Base-by-base conservation (phyloP, 306 rosid genomes). In the Abrus pulchellus region DNA sequence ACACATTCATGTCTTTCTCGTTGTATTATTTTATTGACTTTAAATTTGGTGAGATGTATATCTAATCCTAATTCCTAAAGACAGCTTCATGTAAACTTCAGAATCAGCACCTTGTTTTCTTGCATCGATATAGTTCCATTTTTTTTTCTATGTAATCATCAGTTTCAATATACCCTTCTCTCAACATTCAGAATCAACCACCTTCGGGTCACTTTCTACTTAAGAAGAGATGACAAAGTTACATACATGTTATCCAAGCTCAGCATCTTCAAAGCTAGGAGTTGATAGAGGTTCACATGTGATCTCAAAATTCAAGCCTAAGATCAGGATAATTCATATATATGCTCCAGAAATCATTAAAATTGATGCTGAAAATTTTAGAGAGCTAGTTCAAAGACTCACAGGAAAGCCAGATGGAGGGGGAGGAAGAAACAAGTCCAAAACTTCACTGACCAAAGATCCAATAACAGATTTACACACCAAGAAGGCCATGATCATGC, bases 361-460 rank as follows among this genome's bases (percentile, higher is more conserved):
- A 85, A 90, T 83, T 3, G 90, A 90, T 63, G 90, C 69, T 14
- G 88, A 79, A 4, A 87, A 90, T 61, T 90, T 90, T 78, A 79
- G 90, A 63, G 88, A 86, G 54, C 80, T 90, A 3, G 93, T 87
- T 49, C 91, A 90, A 50, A 87, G 84, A 6, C 87, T 90, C 63
- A 87, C 90, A 1, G 91, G 93, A 7, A 87, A 78, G 68, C 85
- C 86, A 43, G 78, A 66, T 12, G 69, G 52, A 38, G 53, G 64
- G 5, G 78, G 77, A 10, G 38, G 33, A 38, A 57, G 54, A 52
- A 62, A 55, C 68, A 82, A 69, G 27, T 71, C 59, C 10, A 61
- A n/a, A 8, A 36, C 49, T 38, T 44, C 77, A 28, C 40, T 53
- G n/a, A 69, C 41, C 57, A 69, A 71, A 70, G 82, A 75, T 65